Conservation (phyloP, 495 filamentous ascomycete species). For the Aspergillus bertholletiae region DNA sequence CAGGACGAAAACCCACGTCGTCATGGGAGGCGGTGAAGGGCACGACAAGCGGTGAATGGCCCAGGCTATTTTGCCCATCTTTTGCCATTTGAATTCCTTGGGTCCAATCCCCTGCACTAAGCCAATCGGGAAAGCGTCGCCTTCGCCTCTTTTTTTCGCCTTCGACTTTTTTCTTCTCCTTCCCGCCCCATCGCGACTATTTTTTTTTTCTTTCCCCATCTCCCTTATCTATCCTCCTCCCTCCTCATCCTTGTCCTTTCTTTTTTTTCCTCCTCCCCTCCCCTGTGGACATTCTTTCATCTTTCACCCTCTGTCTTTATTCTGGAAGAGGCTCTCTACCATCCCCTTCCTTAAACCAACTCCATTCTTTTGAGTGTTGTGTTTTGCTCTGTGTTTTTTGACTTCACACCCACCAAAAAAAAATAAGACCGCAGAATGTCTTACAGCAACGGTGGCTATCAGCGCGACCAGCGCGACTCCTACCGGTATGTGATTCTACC, state of each 20-base stretch:
- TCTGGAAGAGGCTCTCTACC: not conserved
- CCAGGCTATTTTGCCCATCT: not conserved
- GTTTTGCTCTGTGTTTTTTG: constrained; percentile 4
- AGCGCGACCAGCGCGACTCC: constrained; percentile 31
- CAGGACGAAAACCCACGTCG: too few species aligned
- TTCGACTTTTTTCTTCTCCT: constrained; percentile 16
- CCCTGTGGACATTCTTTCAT: constrained; percentile 7
- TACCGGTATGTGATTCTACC: constrained; percentile 37
- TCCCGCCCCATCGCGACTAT: constrained; percentile 19
- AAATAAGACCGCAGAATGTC: constrained; percentile 59
- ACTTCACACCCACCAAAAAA: constrained; percentile 8
- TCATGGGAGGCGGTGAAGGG: not conserved
- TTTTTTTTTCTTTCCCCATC: constrained; percentile 20
- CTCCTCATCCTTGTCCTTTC: constrained; percentile 23
- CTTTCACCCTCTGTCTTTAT: constrained; percentile 1
- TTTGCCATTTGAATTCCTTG: not conserved
- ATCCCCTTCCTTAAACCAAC: constrained; percentile 15
- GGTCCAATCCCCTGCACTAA: constrained; percentile 8
- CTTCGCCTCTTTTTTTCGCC: constrained; percentile 1
- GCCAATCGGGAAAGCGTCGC: constrained; percentile 14
- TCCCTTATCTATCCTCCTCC: constrained; percentile 16
- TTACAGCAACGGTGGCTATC: constrained; percentile 70
- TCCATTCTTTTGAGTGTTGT: constrained; percentile 3
- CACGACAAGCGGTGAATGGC: not conserved
- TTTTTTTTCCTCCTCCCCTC: constrained; percentile 13